Conservation (phyloP, 2,329 filamentous ascomycete genomes). For the Colletotrichum sublineola region DNA sequence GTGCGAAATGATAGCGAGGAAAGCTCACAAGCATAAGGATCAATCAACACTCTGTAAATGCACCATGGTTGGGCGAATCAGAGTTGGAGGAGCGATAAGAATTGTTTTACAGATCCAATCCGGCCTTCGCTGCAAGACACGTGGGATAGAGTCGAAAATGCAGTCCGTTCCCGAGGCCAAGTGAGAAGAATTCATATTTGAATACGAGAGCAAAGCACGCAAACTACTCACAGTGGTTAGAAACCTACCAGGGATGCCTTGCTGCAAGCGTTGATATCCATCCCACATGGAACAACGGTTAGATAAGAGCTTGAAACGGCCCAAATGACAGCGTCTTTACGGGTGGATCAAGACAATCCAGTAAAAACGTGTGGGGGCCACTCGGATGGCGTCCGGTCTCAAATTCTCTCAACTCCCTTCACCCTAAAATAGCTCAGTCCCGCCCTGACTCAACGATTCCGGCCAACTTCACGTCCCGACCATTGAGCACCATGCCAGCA, state of each 20-base stretch:
- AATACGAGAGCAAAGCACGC: fast-evolving
- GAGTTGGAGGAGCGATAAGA: not conserved
- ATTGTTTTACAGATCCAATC: not conserved
- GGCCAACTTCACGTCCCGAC: not conserved
- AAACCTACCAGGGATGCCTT: not conserved
- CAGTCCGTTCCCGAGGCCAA: not conserved
- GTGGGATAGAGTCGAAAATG: not conserved
- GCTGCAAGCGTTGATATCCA: not conserved
- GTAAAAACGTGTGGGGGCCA: constrained; percentile 15
- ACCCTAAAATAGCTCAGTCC: constrained; percentile 37
- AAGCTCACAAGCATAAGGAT: constrained; percentile 4
- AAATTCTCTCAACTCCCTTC: constrained; percentile 38
- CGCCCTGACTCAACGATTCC: constrained; percentile 31
- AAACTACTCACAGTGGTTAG: not conserved
- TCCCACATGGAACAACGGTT: constrained; percentile 14
- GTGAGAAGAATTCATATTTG: not conserved
- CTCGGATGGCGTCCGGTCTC: constrained; percentile 2
- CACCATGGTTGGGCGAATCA: not conserved
- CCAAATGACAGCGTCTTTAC: not conserved
- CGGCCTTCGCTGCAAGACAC: not conserved
- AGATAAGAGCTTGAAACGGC: constrained; percentile 11
- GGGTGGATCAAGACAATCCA: constrained; percentile 27
- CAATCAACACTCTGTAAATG: not conserved
- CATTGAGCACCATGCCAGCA: constrained; percentile 13
- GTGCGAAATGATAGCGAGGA: not conserved